A percentile compares a stretch with the other conserved stretches of the same genome.
Evolutionary conservation across 805 yeast species (phyloP).

Genomic region (Zygosaccharomyces rouxii): DNA sequence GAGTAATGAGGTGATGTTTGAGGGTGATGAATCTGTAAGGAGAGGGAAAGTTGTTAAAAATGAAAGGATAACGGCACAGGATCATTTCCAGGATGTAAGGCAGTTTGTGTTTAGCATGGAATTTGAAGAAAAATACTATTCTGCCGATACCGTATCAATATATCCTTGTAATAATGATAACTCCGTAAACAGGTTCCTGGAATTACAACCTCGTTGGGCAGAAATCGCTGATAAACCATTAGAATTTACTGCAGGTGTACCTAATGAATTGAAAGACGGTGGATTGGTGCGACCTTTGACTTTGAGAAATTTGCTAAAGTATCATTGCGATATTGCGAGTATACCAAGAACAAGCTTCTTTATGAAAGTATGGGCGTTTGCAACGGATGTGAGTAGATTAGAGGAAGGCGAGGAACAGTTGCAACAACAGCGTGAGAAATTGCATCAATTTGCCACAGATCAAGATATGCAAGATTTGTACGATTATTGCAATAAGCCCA

Average conservation of each 20-base stretch:
- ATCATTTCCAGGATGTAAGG: slow-evolving; percentile 90
- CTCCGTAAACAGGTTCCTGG: slow-evolving; percentile 61
- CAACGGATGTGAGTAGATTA: slow-evolving; percentile 42
- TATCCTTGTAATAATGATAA: slow-evolving; percentile 67
- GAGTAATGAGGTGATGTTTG: slow-evolving; percentile 10
- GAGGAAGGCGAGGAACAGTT: slow-evolving; percentile 31
- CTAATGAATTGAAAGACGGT: slow-evolving; percentile 44
- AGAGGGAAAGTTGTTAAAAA: slow-evolving; percentile 49
- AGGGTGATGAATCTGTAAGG: slow-evolving; percentile 19
- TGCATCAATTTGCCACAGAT: slow-evolving; percentile 66
- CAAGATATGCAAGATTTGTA: slow-evolving; percentile 78
- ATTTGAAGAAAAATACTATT: slow-evolving; percentile 40
- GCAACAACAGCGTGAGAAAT: slow-evolving; percentile 67
- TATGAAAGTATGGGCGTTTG: slow-evolving; percentile 67
- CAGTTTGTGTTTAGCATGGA: slow-evolving; percentile 44
- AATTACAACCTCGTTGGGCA: slow-evolving; percentile 65
- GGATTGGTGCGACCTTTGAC: slow-evolving; percentile 63
- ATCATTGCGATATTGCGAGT: slow-evolving; percentile 77
- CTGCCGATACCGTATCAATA: slow-evolving; percentile 80
- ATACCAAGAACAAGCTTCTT: slow-evolving; percentile 86
- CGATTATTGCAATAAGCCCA: slow-evolving; percentile 89
- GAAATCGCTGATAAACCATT: slow-evolving; percentile 58
- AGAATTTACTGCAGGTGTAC: slow-evolving; percentile 26
- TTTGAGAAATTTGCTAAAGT: slow-evolving; percentile 62
- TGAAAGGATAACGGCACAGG: slow-evolving; percentile 56